Base-by-base conservation (phyloP, 2,329 filamentous ascomycete genomes). In the Hypoxylon sp. region DNA sequence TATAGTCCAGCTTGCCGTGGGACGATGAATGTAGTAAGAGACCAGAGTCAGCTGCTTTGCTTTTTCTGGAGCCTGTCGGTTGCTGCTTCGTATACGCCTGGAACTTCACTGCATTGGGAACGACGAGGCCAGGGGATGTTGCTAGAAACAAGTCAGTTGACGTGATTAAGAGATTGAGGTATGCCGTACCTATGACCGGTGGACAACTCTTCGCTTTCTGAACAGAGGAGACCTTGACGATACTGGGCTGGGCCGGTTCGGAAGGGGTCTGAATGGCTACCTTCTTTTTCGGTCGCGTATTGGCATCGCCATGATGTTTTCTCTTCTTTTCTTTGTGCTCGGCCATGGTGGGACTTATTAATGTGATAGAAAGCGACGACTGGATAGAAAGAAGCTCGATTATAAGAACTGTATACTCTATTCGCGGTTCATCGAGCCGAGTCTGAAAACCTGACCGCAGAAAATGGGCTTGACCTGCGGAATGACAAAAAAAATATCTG, bases 1-100 rank as follows among this genome's bases (percentile, higher is more conserved):
- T 87, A 69, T 88, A 89, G 71, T 89, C 84, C 39, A 90, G 74
- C 41, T 81, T 86, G 28, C 77, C 81, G 74, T 90, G 85, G 47
- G 79, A 79, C 3, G 81, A 81, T 7, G 87, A 87, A 72, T 89
- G 85, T 44, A 90, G 77, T 0, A 89, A 72, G 11, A 89, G 77
- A 70, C 86, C 84, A 56, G 80, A 77, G 64, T 72, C 69, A n/a
- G 78, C 74, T 58, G 79, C 77, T 70, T 80, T 79, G 64, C 75
- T 76, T 65, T 77, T 77, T 66, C 80, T 81, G 50, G 79, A 58
- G 49, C 73, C 70, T 64, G 73, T 61, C 26, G 68, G 74, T 68
- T 73, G 77, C 68, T 74, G 76, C 56, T 79, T 81, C 32, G 79
- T 76, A 71, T 85, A 88, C 44, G 81, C 79, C 68, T 82, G 77